phyloP scores from a whole-genome alignment of 257 asterid genomes.

The Plectranthus barbatus region DNA sequence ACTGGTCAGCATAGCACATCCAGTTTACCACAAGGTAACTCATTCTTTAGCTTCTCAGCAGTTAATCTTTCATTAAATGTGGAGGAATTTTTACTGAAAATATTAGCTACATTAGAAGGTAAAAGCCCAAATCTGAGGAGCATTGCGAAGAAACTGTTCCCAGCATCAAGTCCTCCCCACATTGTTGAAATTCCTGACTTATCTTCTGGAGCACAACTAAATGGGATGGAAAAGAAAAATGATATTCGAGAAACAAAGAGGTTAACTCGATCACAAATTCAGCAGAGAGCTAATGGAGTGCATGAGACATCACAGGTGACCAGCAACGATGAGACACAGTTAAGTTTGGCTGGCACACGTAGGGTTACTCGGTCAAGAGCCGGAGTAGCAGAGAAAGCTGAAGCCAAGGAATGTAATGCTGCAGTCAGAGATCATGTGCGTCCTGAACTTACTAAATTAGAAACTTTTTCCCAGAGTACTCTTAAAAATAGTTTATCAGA shows the following conservation, averaged over 20 bases:
- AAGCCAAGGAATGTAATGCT: conserved; percentile 6
- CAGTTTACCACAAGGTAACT: background rate
- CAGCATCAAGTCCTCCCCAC: conserved; percentile 16
- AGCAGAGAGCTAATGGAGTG: conserved; percentile 12
- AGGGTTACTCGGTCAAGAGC: conserved; percentile 22
- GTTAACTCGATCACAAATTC: conserved; percentile 32
- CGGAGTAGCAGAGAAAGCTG: conserved; percentile 11
- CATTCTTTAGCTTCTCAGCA: background rate
- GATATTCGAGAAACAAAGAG: conserved; percentile 21
- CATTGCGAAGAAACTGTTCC: conserved; percentile 34
- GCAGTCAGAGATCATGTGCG: background rate
- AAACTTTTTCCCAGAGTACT: background rate
- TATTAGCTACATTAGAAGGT: conserved; percentile 16
- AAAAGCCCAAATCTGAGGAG: conserved; percentile 14
- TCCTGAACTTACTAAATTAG: background rate
- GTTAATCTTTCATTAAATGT: conserved; percentile 5
- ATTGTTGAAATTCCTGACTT: conserved; percentile 11
- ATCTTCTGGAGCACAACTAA: conserved; percentile 9
- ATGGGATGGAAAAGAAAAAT: conserved; percentile 10
- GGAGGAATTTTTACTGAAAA: conserved; percentile 9
- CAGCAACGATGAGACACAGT: background rate
- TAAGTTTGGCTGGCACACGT: background rate
- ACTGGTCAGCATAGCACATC: background rate
- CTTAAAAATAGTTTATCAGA: background rate
- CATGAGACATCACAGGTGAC: conserved; percentile 14